Percentiles rank a stretch among this genome's conserved stretches.
Conservation (phyloP, 768 basidiomycete genomes). For the Vararia minispora region DNA sequence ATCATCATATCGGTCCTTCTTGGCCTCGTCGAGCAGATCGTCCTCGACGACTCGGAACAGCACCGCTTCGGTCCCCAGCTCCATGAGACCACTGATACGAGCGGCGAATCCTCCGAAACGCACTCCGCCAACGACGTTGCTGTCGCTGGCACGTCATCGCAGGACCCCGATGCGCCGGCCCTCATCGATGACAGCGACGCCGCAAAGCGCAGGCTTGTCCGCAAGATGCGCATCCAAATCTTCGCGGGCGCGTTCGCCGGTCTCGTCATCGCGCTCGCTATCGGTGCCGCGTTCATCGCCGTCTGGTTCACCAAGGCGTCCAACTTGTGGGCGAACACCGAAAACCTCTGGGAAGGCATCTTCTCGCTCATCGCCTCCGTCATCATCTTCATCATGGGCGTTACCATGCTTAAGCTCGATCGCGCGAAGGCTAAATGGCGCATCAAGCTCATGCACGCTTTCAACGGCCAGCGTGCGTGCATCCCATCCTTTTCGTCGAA, state of each 20-base stretch:
- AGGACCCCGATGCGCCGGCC: slow-evolving; percentile 21
- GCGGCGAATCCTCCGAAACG: slow-evolving; percentile 6
- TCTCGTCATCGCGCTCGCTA: slow-evolving; percentile 65
- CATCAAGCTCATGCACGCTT: slow-evolving; percentile 74
- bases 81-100: background rate
- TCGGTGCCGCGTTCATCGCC: slow-evolving; percentile 89
- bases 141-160: slow-evolving; percentile 14
- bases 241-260: slow-evolving; percentile 66
- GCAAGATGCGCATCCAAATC: slow-evolving; percentile 67
- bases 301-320: slow-evolving; percentile 90
- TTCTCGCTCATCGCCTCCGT: slow-evolving; percentile 61
- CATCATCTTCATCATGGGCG: slow-evolving; percentile 88
- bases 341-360: slow-evolving; percentile 88
- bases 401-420: slow-evolving; percentile 94
- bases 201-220: slow-evolving; percentile 33
- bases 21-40: slow-evolving; percentile 82
- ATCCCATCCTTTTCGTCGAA: background rate
- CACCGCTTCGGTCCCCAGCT: background rate
- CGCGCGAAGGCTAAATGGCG: slow-evolving; percentile 92
- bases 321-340: slow-evolving; percentile 75
- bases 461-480: slow-evolving; percentile 44
- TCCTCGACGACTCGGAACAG: slow-evolving; percentile 18
- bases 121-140: slow-evolving; percentile 14
- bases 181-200: slow-evolving; percentile 11
- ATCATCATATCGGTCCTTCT: slow-evolving; percentile 91